Evolutionary conservation across 331 rosid species (phyloP).

Genomic region (Malus hybrid): DNA sequence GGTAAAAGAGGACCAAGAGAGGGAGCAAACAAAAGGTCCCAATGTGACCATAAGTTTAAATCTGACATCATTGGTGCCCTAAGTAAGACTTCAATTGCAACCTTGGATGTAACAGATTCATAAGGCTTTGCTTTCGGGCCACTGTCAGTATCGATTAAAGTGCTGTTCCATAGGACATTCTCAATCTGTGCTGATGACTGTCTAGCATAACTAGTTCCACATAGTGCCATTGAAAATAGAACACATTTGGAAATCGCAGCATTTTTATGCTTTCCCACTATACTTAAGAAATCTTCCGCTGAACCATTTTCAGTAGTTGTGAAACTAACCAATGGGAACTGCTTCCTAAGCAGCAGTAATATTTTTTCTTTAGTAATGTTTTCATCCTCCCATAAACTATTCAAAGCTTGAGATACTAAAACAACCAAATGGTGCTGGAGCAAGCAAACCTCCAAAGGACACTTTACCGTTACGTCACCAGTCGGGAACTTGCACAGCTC

Average conservation of each 20-base stretch:
- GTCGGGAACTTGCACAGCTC: constrained; percentile 39
- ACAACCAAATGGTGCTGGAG: constrained; percentile 54
- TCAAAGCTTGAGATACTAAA: constrained; percentile 68
- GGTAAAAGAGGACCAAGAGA: constrained; percentile 69
- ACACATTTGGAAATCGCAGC: constrained; percentile 50
- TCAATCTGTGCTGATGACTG: constrained; percentile 36
- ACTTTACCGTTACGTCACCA: constrained; percentile 32
- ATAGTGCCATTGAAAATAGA: constrained; percentile 59
- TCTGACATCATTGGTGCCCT: constrained; percentile 80
- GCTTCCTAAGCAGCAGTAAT: constrained; percentile 53
- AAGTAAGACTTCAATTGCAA: constrained; percentile 58
- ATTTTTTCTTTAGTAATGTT: constrained; percentile 45
- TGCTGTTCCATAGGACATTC: constrained; percentile 23
- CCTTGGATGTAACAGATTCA: constrained; percentile 41
- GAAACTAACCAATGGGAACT: constrained; percentile 64
- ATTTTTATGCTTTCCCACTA: constrained; percentile 35
- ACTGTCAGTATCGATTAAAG: constrained; percentile 18
- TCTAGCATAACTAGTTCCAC: constrained; percentile 24
- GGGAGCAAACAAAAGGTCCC: constrained; percentile 85
- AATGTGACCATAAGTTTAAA: constrained; percentile 85
- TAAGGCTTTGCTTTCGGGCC: constrained; percentile 22
- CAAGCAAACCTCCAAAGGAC: constrained; percentile 52
- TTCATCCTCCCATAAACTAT: constrained; percentile 53
- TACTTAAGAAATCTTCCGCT: constrained; percentile 45
- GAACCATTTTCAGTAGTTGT: constrained; percentile 45